A percentile compares a stretch with the other conserved stretches of the same genome.
phyloP scores from a whole-genome alignment of 176 grass and related monocot genomes.

The Triticum turgidum region DNA sequence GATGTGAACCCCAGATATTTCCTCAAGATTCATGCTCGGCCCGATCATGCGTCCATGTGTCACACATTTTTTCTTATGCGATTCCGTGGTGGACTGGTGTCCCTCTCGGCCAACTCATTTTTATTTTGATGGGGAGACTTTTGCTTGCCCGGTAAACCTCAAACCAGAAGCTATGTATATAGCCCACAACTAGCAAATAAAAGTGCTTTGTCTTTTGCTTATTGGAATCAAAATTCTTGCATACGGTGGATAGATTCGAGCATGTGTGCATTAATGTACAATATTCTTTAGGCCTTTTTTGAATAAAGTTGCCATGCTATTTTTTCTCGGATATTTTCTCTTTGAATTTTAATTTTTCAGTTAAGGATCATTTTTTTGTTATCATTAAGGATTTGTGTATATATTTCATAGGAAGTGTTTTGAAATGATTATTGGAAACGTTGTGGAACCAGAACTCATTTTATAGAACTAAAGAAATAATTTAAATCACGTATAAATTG shows the following conservation, averaged over 20 bases:
- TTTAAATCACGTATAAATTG: no score
- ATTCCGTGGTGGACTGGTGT: neutral
- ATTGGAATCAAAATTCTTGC: neutral
- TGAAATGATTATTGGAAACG: no score
- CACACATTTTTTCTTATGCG: neutral
- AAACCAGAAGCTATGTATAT: no score
- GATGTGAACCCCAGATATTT: constrained; percentile 28
- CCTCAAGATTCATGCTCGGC: neutral
- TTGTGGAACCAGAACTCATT: no score
- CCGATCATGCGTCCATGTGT: neutral
- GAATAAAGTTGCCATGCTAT: no score
- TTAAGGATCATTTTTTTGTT: neutral
- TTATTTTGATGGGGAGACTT: neutral
- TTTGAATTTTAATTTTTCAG: neutral
- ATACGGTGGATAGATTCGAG: no score
- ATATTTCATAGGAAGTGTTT: no score
- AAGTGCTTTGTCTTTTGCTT: neutral
- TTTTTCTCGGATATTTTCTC: no score
- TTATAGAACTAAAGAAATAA: no score
- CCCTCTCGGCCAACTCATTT: neutral
- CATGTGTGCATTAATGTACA: neutral
- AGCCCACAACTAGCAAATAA: neutral
- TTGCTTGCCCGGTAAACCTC: neutral
- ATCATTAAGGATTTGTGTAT: no score
- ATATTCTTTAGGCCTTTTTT: neutral